Percentiles rank a stretch among this genome's conserved stretches.
phyloP scores from a whole-genome alignment of 2,329 filamentous ascomycete genomes.

The Ambrosiella beaveri region DNA sequence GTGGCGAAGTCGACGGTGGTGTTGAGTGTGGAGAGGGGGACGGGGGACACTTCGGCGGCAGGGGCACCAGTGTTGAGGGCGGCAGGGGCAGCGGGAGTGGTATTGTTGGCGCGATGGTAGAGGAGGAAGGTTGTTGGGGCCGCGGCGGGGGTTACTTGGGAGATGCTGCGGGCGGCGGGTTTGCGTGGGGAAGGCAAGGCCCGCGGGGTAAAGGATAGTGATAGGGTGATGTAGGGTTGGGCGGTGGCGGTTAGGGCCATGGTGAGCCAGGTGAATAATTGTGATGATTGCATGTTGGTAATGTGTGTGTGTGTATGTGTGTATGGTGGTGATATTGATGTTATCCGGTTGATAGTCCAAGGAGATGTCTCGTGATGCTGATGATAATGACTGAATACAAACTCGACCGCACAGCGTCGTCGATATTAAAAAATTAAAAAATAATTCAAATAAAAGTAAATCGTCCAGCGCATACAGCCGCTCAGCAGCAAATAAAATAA shows the following conservation, averaged over 20 bases:
- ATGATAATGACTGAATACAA: background rate
- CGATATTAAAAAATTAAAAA: conserved; percentile 1
- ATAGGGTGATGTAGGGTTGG: background rate
- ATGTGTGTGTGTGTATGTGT: background rate
- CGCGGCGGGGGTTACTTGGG: background rate
- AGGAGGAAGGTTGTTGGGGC: background rate
- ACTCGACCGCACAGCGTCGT: background rate
- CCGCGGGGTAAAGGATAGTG: background rate
- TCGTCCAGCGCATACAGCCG: background rate
- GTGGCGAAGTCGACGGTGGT: conserved; percentile 10
- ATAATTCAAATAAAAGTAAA: background rate
- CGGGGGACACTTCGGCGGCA: conserved; percentile 4
- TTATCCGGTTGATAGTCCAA: background rate
- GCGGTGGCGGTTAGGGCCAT: background rate
- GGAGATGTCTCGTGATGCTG: background rate
- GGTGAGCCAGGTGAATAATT: background rate
- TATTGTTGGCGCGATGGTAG: background rate
- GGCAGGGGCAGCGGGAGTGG: background rate
- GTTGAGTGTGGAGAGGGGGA: conserved; percentile 10
- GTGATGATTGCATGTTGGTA: conserved; percentile 3
- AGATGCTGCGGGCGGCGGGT: background rate
- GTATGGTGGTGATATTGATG: background rate
- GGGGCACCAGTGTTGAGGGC: background rate
- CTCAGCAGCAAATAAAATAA: background rate
- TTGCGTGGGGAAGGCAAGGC: background rate